Base-by-base conservation (phyloP, 345 rosid species). In the Hibiscus tridactylites region DNA sequence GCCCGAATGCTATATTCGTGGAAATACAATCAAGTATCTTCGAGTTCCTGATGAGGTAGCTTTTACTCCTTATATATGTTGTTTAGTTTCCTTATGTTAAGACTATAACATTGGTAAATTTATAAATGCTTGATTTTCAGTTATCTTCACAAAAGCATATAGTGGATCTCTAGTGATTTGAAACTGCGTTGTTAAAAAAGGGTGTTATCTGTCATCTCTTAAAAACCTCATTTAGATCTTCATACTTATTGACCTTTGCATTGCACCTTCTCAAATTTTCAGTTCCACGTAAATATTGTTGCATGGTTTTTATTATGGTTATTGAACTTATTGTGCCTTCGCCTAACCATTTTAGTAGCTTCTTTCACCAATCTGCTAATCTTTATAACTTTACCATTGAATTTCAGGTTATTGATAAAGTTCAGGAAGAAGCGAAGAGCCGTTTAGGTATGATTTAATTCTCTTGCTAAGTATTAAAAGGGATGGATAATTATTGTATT, bases 41-140 rank as follows among this genome's bases (percentile, higher is more conserved):
- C 24, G 98, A 70, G 98, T 96, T 86, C 99, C 99, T 24, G 98
- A 96, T 78, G 99, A 89, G 99, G 98, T 96, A 46, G 15, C 37
- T 16, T 67, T 28, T 67, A 67, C 44, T 39, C 44, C 24, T 28
- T 26, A 6, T 15, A 49, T 1, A 10, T 67, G 13, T 17, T 49
- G 24, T 24, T 24, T 37, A 5, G 68, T 19, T 39, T 39, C 2
- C 9, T 64, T 37, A 35, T 15, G 4, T 37, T 39, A 64, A 11
- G 44, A 6, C 9, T 39, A 39, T 39, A 39, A 6, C 44, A 39
- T 39, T 39, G 9, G 7, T 39, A 39, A 39, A 7, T 37, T 39
- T 39, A 39, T 39, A 39, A 39, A 39, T 39, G 44, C 9, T 39
- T 39, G 44, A 39, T 39, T 39, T 39, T 1, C 2, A 39, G 44